A percentile compares a stretch with the other conserved stretches of the same genome.
phyloP scores from a whole-genome alignment of 2,329 filamentous ascomycete genomes.

The Trichoderma afroharzianum region DNA sequence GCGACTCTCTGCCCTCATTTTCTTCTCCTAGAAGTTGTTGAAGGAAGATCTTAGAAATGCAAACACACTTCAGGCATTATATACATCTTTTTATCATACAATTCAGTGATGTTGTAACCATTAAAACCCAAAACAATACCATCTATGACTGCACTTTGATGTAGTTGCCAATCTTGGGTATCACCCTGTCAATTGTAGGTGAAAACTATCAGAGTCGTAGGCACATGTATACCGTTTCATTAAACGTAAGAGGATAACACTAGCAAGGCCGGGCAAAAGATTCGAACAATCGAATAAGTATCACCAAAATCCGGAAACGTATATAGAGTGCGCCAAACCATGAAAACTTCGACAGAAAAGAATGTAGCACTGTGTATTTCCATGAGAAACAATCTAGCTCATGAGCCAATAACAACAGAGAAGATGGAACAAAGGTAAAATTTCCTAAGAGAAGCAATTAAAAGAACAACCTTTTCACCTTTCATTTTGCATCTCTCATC shows the following conservation, averaged over 20 bases:
- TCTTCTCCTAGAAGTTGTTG: not conserved
- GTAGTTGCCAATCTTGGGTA: not conserved
- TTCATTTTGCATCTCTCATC: not conserved
- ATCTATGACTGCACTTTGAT: not conserved
- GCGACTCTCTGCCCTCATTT: not conserved
- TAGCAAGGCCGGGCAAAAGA: not conserved
- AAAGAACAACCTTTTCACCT: not conserved
- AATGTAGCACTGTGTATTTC: not conserved
- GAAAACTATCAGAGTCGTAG: not conserved
- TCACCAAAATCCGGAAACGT: not conserved
- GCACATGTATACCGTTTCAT: not conserved
- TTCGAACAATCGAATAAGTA: not conserved
- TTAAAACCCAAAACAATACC: not conserved
- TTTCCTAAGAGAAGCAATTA: not conserved
- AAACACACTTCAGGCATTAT: not conserved
- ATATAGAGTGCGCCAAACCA: not conserved
- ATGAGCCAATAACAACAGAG: not conserved
- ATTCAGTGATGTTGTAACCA: not conserved
- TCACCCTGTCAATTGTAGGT: not conserved
- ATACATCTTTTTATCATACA: not conserved
- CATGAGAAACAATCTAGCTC: not conserved
- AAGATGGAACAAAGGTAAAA: not conserved
- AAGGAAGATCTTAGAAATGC: not conserved
- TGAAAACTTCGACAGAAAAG: not conserved
- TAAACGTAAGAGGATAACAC: not conserved